phyloP scores from a whole-genome alignment of 768 basidiomycete genomes.

The Termitomyces sp. region DNA sequence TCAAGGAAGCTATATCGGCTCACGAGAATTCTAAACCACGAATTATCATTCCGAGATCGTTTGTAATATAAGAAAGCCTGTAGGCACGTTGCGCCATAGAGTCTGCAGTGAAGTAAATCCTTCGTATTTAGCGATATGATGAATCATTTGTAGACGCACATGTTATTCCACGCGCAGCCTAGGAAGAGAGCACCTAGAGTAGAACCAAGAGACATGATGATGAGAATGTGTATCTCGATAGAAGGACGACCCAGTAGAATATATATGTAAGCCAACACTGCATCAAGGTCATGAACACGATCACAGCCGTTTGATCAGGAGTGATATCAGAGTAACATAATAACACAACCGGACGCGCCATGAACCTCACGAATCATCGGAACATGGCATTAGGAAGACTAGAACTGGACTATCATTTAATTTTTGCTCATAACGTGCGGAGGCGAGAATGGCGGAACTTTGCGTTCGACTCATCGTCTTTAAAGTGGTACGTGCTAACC shows the following conservation, averaged over 20 bases:
- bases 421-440: not conserved
- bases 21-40: not conserved
- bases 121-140: too few species aligned
- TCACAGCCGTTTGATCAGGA: not conserved
- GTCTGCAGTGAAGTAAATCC: not conserved
- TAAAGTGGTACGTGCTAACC: not conserved
- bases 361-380: not conserved
- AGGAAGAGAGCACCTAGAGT: not conserved
- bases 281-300: not conserved
- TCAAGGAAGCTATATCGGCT: not conserved
- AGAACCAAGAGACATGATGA: not conserved
- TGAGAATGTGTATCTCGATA: not conserved
- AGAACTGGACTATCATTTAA: not conserved
- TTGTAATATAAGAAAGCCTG: constrained; percentile 3
- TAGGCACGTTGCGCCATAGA: constrained; percentile 1
- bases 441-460: not conserved
- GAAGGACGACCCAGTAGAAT: not conserved
- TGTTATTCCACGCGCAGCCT: not conserved
- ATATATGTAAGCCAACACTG: not conserved
- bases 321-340: not conserved
- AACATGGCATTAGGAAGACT: not conserved
- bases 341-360: not conserved
- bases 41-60: not conserved
- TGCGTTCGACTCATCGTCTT: not conserved
- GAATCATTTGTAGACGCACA: not conserved